Evolutionary conservation across 495 filamentous ascomycete genomes (phyloP), one percentile per base, ranked within the genome.

Genomic region (Jackrogersella multiformis): DNA sequence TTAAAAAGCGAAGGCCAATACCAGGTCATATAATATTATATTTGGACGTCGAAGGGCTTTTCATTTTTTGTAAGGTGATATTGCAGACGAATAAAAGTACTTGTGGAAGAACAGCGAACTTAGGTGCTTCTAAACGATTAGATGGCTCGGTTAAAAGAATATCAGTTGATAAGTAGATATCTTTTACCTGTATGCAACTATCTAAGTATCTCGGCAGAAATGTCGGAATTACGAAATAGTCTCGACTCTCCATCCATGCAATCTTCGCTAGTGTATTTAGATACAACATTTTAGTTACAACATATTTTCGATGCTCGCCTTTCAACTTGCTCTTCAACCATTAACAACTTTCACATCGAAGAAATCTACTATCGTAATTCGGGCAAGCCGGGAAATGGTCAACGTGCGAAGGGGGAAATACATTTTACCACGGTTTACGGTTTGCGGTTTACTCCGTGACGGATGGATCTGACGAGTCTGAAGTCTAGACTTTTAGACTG

Each of bases 401-500:
- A 24, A 45, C 20, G 21, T 26, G 20, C 16, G 21, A 24, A 24
- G 20, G 12, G 15, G 38, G 9, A 18, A 0, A 42, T 42, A 42
- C 38, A 18, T 2, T 4, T 9, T 8, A 20, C 8, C 4, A 42
- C 15, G 16, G 5, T 13, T 44, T 30, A 30, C 28, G n/a, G n/a
- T n/a, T 4, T 26, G 15, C 21, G 46, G 36, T 18, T 45, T 58
- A 36, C 26, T 65, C 46, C 62, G 45, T 28, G 49, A 53, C 41
- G 18, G 41, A 56, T 38, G 32, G 41, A n/a, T 46, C 26, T 21
- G 45, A 21, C n/a, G 21, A 61, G 56, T 42, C 34, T 23, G 23
- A 6, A 44, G 21, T 61, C 49, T 65, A 57, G 61, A 56, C 44
- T 62, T 36, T 42, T 36, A 23, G 6, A n/a, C n/a, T n/a, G n/a